These are phyloP conservation scores for Cordyceps cateniannulata DNA, from an alignment of 2,329 filamentous ascomycete species.

Conservation along the genomic window DNA sequence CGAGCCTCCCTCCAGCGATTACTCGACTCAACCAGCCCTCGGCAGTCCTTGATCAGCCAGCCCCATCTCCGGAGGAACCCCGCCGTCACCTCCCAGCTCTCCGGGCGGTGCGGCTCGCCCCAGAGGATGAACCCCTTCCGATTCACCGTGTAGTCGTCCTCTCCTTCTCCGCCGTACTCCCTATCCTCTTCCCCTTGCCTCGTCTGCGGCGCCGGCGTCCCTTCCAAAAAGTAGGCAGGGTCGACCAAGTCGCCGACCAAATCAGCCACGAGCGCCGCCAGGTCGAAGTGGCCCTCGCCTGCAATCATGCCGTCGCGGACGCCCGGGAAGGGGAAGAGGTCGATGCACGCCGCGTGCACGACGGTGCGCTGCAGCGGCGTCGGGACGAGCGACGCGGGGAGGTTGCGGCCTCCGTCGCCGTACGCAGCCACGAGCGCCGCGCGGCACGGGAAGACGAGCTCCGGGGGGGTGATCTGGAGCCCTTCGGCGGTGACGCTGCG, in stretches of 20 bases:
- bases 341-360: neutral
- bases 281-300: neutral
- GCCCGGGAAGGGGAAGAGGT: neutral
- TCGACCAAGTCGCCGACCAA: neutral
- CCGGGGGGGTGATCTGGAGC: neutral
- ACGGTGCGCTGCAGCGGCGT: neutral
- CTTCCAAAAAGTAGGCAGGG: neutral
- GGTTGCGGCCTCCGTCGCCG: too few relatives aligned
- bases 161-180: neutral
- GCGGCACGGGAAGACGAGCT: neutral
- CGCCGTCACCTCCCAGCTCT: neutral
- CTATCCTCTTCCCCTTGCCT: too few relatives aligned
- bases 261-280: neutral
- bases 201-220: neutral
- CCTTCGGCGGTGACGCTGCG: neutral
- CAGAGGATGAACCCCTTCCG: neutral
- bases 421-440: neutral
- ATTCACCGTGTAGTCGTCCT: neutral
- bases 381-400: neutral
- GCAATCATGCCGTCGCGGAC: neutral
- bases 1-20: neutral
- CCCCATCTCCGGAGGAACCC: neutral
- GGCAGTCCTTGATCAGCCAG: neutral
- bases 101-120: neutral
- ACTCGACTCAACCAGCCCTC: neutral